These are phyloP conservation scores for Chaetomium cochliodes DNA, from an alignment of 495 filamentous ascomycete species.

Conservation along the genomic window DNA sequence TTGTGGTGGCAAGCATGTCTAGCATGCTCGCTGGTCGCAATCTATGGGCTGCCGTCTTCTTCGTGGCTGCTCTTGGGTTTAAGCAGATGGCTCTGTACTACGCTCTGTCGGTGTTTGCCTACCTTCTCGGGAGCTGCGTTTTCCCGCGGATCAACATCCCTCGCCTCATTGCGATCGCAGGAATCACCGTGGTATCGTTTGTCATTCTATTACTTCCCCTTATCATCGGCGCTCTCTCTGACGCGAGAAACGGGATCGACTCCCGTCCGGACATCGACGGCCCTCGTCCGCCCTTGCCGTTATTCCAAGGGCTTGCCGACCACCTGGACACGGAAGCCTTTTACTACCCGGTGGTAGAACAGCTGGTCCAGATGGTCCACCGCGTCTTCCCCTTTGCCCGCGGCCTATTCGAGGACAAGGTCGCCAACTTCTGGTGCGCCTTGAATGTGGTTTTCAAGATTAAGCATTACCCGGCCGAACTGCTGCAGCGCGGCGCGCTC, in stretches of 20 bases:
- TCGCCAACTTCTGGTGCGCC: slow-evolving; percentile 96
- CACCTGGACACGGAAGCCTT: slow-evolving; percentile 60
- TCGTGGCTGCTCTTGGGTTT: slow-evolving; percentile 88
- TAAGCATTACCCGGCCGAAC: slow-evolving; percentile 59
- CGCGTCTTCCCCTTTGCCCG: slow-evolving; percentile 93
- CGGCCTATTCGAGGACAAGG: slow-evolving; percentile 96
- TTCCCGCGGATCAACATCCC: slow-evolving; percentile 67
- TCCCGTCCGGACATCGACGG: slow-evolving; percentile 50
- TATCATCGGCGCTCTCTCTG: slow-evolving; percentile 60
- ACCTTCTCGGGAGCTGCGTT: slow-evolving; percentile 80
- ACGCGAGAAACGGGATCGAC: slow-evolving; percentile 54
- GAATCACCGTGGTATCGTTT: slow-evolving; percentile 71
- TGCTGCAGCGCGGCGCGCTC: slow-evolving; percentile 77
- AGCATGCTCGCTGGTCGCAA: slow-evolving; percentile 80
- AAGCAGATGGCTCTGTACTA: slow-evolving; percentile 99
- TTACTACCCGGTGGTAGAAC: slow-evolving; percentile 70
- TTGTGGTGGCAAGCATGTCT: slow-evolving; percentile 80
- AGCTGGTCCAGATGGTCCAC: slow-evolving; percentile 75
- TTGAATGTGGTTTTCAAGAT: slow-evolving; percentile 87
- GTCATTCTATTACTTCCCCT: slow-evolving; percentile 72
- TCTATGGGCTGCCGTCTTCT: slow-evolving; percentile 88
- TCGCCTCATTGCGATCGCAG: slow-evolving; percentile 70
- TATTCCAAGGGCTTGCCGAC: slow-evolving; percentile 57
- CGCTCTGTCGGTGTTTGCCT: slow-evolving; percentile 87
- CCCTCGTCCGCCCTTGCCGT: slow-evolving; percentile 54